A percentile compares a stretch with the other conserved stretches of the same genome.
These are phyloP conservation scores for Aspergillus biplanus DNA, from an alignment of 495 filamentous ascomycete genomes.

Conservation along the genomic window DNA sequence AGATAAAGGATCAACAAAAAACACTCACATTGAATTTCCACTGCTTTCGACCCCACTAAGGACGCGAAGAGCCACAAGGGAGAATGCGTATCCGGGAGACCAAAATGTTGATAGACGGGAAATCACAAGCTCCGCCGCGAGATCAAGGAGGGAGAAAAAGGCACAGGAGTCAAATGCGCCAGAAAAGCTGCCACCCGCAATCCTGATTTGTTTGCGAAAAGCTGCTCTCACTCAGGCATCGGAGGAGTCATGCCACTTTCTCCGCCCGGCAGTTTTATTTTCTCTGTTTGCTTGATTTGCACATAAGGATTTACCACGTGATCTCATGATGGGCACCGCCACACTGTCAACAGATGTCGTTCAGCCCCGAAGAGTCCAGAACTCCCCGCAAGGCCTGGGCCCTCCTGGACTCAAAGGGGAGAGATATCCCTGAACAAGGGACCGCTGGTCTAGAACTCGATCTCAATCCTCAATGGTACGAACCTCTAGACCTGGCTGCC, in stretches of 20 bases:
- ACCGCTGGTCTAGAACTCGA: slow-evolving; percentile 38
- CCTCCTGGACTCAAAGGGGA: slow-evolving; percentile 31
- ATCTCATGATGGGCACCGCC: slow-evolving; percentile 14
- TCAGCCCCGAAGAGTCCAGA: slow-evolving; percentile 34
- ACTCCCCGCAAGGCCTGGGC: slow-evolving; percentile 35
- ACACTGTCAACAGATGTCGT: slow-evolving; percentile 9
- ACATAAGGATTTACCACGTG: slow-evolving; percentile 14
- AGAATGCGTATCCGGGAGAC: no score
- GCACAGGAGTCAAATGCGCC: background rate
- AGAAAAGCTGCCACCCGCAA: background rate
- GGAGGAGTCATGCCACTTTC: slow-evolving; percentile 35
- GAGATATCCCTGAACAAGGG: slow-evolving; percentile 23
- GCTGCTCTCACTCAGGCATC: slow-evolving; percentile 34
- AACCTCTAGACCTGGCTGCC: background rate
- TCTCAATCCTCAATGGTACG: slow-evolving; percentile 5
- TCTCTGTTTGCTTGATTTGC: slow-evolving; percentile 42
- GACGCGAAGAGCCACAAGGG: background rate
- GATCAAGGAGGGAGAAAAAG: background rate
- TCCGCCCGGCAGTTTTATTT: slow-evolving; percentile 22
- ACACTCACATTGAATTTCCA: slow-evolving; percentile 18
- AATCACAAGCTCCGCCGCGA: background rate
- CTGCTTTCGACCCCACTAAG: background rate
- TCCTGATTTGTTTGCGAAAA: slow-evolving; percentile 25
- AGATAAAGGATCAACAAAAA: background rate
- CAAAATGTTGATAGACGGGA: background rate